A percentile compares a stretch with the other conserved stretches of the same genome.
These are phyloP conservation scores for Lumnitzera racemosa DNA, from an alignment of 345 rosid genomes.

Conservation along the genomic window DNA sequence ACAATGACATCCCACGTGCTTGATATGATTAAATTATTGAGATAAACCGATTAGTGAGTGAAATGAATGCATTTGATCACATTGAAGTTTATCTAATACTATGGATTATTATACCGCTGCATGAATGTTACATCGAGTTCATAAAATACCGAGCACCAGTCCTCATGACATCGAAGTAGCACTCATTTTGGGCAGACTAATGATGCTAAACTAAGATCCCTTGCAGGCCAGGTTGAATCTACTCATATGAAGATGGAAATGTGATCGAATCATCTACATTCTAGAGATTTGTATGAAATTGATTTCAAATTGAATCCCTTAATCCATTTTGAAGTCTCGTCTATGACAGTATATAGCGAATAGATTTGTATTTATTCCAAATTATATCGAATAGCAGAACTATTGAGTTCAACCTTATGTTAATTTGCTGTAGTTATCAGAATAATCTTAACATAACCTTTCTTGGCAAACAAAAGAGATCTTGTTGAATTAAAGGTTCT, in stretches of 20 bases:
- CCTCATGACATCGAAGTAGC: too few relatives aligned
- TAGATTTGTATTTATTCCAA: slow-evolving; percentile 27
- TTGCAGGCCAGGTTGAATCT: slow-evolving; percentile 44
- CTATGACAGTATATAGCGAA: slow-evolving; percentile 1
- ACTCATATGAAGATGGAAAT: slow-evolving; percentile 44
- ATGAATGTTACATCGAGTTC: too few relatives aligned
- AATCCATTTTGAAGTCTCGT: slow-evolving; percentile 1
- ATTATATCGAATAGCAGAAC: slow-evolving; percentile 15
- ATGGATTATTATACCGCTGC: too few relatives aligned
- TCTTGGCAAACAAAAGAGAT: not conserved
- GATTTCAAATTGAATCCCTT: slow-evolving; percentile 7
- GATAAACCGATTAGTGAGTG: too few relatives aligned
- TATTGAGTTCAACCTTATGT: slow-evolving; percentile 14
- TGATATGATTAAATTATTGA: too few relatives aligned
- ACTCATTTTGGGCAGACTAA: too few relatives aligned
- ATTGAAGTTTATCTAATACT: too few relatives aligned
- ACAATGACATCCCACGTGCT: too few relatives aligned
- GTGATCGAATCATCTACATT: slow-evolving; percentile 19
- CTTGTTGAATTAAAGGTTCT: slow-evolving; percentile 1
- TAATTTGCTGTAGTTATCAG: not conserved
- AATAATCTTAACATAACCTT: slow-evolving; percentile 2
- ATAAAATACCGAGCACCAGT: too few relatives aligned
- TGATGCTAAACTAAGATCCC: not conserved
- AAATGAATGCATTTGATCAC: too few relatives aligned
- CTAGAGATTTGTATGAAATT: slow-evolving; percentile 6